Conservation (phyloP, 768 basidiomycete species). For the Trametopsis cervina region DNA sequence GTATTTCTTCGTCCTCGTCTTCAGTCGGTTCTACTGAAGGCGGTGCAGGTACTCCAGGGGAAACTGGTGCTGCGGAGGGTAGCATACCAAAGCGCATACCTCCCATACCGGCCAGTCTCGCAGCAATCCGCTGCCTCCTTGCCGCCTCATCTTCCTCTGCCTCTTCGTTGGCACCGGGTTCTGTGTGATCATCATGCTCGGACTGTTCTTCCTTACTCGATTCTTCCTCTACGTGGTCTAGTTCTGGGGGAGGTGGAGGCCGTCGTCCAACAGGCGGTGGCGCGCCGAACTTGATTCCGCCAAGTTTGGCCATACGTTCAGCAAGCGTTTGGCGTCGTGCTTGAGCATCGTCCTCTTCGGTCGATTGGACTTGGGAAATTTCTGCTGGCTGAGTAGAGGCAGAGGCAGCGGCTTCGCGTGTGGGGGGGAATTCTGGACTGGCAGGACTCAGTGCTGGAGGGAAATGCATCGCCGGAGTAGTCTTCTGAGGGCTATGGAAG, state of each 20-base stretch:
- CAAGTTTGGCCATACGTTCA: slow-evolving; percentile 91
- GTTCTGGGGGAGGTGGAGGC: slow-evolving; percentile 26
- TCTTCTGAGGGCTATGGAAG: slow-evolving; percentile 45
- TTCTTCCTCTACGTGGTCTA: slow-evolving; percentile 11
- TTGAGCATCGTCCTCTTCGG: slow-evolving; percentile 39
- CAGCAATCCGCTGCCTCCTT: slow-evolving; percentile 45
- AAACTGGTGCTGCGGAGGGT: too few species aligned
- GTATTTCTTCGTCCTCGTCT: slow-evolving; percentile 8
- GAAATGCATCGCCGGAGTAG: slow-evolving; percentile 13
- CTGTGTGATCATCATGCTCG: slow-evolving; percentile 10
- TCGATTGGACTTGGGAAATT: slow-evolving; percentile 12
- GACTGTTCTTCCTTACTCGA: slow-evolving; percentile 17
- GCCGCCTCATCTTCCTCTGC: slow-evolving; percentile 58
- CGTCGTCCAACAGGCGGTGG: slow-evolving; percentile 38
- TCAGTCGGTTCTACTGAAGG: slow-evolving; percentile 5
- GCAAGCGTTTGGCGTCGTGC: slow-evolving; percentile 67
- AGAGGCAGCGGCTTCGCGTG: slow-evolving; percentile 2
- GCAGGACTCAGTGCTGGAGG: slow-evolving; percentile 3
- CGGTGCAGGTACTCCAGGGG: slow-evolving; percentile 19
- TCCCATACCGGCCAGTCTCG: slow-evolving; percentile 48
- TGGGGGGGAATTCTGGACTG: slow-evolving; percentile 1
- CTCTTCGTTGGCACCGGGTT: slow-evolving; percentile 18
- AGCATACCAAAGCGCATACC: slow-evolving; percentile 54
- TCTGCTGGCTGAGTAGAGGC: not conserved
- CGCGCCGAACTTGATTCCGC: slow-evolving; percentile 77